phyloP scores from a whole-genome alignment of 2,329 filamentous ascomycete species.

The Coniella lustricola region DNA sequence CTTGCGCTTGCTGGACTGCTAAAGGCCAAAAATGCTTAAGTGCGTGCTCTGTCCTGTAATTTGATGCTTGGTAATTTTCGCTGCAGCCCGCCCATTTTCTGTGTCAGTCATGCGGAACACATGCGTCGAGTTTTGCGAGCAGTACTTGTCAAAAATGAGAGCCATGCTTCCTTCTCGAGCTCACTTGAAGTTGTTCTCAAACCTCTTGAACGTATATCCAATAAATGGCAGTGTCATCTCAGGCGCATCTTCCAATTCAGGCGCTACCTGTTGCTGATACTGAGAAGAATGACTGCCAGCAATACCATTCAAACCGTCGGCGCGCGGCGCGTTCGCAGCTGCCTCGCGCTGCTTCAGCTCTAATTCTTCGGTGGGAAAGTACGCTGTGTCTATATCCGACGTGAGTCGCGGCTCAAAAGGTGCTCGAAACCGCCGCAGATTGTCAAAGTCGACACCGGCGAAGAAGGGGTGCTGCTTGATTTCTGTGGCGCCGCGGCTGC shows the following conservation, averaged over 20 bases:
- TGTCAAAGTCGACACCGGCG: conserved; percentile 92
- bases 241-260: conserved; percentile 64
- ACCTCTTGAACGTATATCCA: conserved; percentile 96
- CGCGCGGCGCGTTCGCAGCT: conserved; percentile 47
- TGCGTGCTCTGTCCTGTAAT: too few relatives aligned
- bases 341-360: conserved; percentile 94
- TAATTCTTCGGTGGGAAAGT: conserved; percentile 98
- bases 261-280: too few relatives aligned
- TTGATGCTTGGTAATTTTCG: too few relatives aligned
- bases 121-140: too few relatives aligned
- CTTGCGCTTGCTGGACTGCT: too few relatives aligned
- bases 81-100: too few relatives aligned
- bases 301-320: too few relatives aligned
- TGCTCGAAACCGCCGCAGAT: conserved; percentile 83
- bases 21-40: too few relatives aligned
- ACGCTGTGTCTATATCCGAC: conserved; percentile 91
- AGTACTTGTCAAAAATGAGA: too few relatives aligned
- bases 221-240: conserved; percentile 97
- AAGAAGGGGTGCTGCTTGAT: conserved; percentile 96
- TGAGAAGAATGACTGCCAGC: too few relatives aligned
- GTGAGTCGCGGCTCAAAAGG: conserved; percentile 92
- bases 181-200: conserved; percentile 71
- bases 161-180: too few relatives aligned
- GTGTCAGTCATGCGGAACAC: too few relatives aligned
- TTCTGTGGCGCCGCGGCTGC: conserved; percentile 77